Base-by-base conservation (phyloP, 257 asterid species). In the Capsicum rhomboideum region DNA sequence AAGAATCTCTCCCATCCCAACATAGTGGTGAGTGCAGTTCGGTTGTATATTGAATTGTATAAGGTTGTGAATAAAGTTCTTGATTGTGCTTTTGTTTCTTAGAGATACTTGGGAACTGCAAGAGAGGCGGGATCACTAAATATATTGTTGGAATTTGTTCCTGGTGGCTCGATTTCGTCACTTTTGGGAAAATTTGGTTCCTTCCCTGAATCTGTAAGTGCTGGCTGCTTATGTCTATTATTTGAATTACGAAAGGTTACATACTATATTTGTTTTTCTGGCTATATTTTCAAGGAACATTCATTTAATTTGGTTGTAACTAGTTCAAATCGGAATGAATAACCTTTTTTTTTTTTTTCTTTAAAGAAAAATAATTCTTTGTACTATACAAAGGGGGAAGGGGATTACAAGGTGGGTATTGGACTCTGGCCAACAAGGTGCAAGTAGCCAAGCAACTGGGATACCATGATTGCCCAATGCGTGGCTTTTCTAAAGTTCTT, bases 21-120 rank as follows among this genome's bases (percentile, higher is more conserved):
- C 91, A 97, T 97, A 63, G 99, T 97, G 93, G 99, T 95, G 87
- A 93, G 97, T 80, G 58, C 29, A 84, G 78, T 68, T 49, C 21
- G 40, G 56, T 71, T 77, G 34, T 75, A 63, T 78, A 46, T 63
- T 26, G 10, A 55, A 59, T 86, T 44, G 68, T n/a, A 64, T 1
- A 64, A n/a, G 64, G 18, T 14, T 69, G 72, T 37, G 18, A 34
- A n/a, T 78, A 17, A 29, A 44, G 37, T 68, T 64, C 44, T 28
- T 80, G 85, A n/a, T 17, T 50, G 67, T 82, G 81, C 6, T 53
- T 52, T 85, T 91, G 85, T 80, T 88, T 79, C 69, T 68, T 92
- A 95, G 99, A 93, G 99, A 85, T 97, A 97, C 90, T 86, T 97
- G 87, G 99, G 99, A 83, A 97, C 98, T 82, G 99, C 97, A 83